Percentiles rank a stretch among this genome's conserved stretches.
These are phyloP conservation scores for Persicaria tinctoria DNA, from an alignment of 148 eudicot genomes.

Conservation along the genomic window DNA sequence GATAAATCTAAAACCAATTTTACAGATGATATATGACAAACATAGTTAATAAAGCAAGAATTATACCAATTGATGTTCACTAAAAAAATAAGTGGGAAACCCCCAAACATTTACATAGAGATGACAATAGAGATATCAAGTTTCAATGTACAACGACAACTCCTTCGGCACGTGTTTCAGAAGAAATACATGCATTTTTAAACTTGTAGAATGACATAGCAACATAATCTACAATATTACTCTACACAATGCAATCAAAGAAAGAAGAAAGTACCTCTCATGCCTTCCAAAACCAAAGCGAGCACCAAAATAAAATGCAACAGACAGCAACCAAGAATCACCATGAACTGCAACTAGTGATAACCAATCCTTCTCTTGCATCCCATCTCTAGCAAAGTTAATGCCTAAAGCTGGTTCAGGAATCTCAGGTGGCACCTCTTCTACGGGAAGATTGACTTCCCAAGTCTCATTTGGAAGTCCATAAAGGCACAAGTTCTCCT, in stretches of 20 bases:
- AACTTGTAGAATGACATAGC: no score
- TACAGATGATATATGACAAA: no score
- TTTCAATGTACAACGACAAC: no score
- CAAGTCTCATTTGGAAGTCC: slow-evolving; percentile 42
- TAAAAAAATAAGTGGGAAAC: no score
- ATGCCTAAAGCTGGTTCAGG: slow-evolving; percentile 50
- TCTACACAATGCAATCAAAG: neutral
- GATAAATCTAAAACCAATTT: no score
- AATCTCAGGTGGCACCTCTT: slow-evolving; percentile 49
- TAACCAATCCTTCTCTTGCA: slow-evolving; percentile 46
- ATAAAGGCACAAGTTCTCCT: slow-evolving; percentile 42
- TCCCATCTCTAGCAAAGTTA: slow-evolving; percentile 50
- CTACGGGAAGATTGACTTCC: slow-evolving; percentile 47
- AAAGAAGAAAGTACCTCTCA: neutral
- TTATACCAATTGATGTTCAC: no score
- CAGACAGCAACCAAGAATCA: slow-evolving; percentile 49
- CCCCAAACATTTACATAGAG: no score
- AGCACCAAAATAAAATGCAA: slow-evolving; percentile 50
- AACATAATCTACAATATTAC: neutral
- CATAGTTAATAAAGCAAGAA: no score
- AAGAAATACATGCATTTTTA: no score
- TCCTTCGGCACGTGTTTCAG: no score
- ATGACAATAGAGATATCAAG: no score
- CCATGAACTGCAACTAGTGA: slow-evolving; percentile 20
- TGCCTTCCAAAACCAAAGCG: slow-evolving; percentile 38